phyloP scores from a whole-genome alignment of 495 filamentous ascomycete genomes.

The Aspergillus nanangensis region DNA sequence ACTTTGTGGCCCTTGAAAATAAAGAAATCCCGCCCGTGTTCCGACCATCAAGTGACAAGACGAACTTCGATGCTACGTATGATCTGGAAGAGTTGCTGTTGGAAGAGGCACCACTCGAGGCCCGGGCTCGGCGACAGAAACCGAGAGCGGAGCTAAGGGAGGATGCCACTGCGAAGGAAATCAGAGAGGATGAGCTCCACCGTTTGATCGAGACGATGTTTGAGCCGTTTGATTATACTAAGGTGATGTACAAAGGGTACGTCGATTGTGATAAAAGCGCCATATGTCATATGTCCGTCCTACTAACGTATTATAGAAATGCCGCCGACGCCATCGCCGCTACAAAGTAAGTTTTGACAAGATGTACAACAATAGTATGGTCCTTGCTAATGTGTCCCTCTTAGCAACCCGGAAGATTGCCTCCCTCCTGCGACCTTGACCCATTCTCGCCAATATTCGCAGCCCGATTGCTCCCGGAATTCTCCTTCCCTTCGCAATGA shows the following conservation, averaged over 20 bases:
- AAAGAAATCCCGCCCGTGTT: constrained; percentile 93
- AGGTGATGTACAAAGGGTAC: constrained; percentile 62
- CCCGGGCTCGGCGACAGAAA: constrained; percentile 86
- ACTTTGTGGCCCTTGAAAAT: constrained; percentile 79
- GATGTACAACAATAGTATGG: background rate
- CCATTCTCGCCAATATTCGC: constrained; percentile 37
- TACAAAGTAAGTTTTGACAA: constrained; percentile 21
- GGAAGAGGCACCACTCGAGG: constrained; percentile 94
- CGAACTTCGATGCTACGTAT: constrained; percentile 98
- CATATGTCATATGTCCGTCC: background rate
- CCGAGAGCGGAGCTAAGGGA: constrained; percentile 86
- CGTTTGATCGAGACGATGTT: constrained; percentile 93
- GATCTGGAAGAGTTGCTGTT: constrained; percentile 91
- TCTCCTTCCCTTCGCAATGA: constrained; percentile 27
- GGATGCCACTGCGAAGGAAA: constrained; percentile 93
- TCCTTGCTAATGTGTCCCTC: constrained; percentile 7
- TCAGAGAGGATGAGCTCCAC: constrained; percentile 89
- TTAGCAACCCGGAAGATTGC: constrained; percentile 40
- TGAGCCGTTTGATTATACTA: constrained; percentile 91
- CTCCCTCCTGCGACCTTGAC: constrained; percentile 26
- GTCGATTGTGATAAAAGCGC: constrained; percentile 8
- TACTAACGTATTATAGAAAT: constrained; percentile 24
- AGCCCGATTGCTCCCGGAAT: constrained; percentile 28
- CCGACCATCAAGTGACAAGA: constrained; percentile 90
- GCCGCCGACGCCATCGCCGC: constrained; percentile 40